phyloP scores from a whole-genome alignment of 2,329 filamentous ascomycete genomes.

The Fusarium sp. region DNA sequence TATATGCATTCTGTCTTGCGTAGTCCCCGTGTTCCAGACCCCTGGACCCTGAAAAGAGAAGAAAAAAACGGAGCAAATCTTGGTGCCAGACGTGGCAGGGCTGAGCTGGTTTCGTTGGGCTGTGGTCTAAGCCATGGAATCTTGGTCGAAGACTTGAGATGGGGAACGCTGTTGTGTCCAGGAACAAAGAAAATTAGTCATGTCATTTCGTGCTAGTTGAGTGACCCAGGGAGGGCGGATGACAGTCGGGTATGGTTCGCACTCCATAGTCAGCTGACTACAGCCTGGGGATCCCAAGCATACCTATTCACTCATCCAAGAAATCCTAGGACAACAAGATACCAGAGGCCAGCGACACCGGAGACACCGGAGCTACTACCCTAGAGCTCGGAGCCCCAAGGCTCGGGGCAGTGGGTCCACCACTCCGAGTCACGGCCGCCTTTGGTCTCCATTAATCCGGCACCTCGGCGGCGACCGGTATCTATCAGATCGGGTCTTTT shows the following conservation, averaged over 20 bases:
- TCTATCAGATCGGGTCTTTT: conserved; percentile 2
- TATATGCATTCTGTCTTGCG: conserved; percentile 8
- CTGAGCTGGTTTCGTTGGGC: conserved; percentile 35
- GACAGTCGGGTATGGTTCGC: background rate
- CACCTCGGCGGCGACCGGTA: conserved; percentile 1
- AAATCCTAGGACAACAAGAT: background rate
- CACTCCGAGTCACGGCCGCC: background rate
- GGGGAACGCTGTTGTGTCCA: conserved; percentile 4
- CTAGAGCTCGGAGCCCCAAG: background rate
- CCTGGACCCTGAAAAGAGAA: conserved; percentile 36
- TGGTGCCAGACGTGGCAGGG: conserved; percentile 29
- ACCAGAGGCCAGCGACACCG: background rate
- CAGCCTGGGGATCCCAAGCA: background rate
- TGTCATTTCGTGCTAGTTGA: background rate
- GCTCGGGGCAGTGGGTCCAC: conserved; percentile 13
- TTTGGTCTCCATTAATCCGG: background rate
- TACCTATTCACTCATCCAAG: background rate
- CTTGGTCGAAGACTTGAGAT: conserved; percentile 16
- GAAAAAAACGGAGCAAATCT: conserved; percentile 2
- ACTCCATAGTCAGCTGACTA: background rate
- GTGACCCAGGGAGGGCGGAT: background rate
- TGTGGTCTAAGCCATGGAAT: conserved; percentile 13
- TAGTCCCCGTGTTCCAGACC: conserved; percentile 23
- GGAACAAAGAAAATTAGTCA: conserved; percentile 4
- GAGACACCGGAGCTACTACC: no score